Base-by-base conservation (phyloP, 2,329 filamentous ascomycete genomes). In the Neopestalotiopsis sp. region DNA sequence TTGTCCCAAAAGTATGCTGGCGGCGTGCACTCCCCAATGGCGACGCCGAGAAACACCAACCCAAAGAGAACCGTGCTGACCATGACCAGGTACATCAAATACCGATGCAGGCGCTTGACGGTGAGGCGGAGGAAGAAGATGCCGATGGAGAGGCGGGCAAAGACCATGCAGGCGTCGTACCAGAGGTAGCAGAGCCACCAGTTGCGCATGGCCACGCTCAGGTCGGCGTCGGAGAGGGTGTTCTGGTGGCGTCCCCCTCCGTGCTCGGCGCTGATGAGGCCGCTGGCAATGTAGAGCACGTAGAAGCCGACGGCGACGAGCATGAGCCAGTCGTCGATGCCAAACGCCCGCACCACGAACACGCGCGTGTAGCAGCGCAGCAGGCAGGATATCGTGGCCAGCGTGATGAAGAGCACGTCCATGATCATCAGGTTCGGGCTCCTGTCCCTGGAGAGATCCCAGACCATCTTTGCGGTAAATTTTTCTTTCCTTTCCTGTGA, bases 41-140 rank as follows among this genome's bases (percentile, higher is more conserved):
- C 70, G 56, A 73, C 71, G 56, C 72, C 71, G 58, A 74, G 69
- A n/a, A 74, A 73, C 2, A 69, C 57, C 5, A 72, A 2, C 4
- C 73, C 70, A 1, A 70, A 69, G 64, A 70, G 34, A 34, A 72
- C 67, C 5, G 72, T 72, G 38, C 70, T 49, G 7, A 65, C 53
- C 30, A 71, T 59, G 7, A 68, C 68, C 32, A 61, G 38, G 62
- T 73, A 73, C 24, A 74, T 71, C 65, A 74, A 70, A 5, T 20
- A 67, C 30, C 59, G 63, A 34, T 74, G 71, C 10, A 66, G 9
- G 34, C 65, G 61, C 38, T 70, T 61, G 14, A 70, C 65, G 5
- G 73, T 71, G 20, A 74, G 68, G 24, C 73, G 73, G 14, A 74
- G 65, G 42, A 74, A 68, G 65, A 74, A 74, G 17, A 71, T 53